A percentile compares a stretch with the other conserved stretches of the same genome.
These are phyloP conservation scores for Phialocephala sp. DNA, from an alignment of 2,329 filamentous ascomycete genomes.

Conservation along the genomic window DNA sequence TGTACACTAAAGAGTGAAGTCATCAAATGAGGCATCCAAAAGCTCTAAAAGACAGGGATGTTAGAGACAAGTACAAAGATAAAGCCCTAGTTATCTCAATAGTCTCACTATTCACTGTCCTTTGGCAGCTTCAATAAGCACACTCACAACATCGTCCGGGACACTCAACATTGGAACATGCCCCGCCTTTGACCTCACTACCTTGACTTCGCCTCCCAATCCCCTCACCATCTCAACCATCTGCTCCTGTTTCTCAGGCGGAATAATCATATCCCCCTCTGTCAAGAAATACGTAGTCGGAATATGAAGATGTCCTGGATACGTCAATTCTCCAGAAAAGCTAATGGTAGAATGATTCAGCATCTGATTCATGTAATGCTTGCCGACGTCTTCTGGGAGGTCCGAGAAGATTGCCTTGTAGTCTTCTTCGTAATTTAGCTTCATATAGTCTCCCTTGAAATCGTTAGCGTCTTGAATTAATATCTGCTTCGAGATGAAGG, in stretches of 20 bases:
- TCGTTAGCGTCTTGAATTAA: too few species aligned
- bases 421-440: constrained; percentile 3
- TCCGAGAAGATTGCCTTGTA: constrained; percentile 22
- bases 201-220: constrained; percentile 13
- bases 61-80: not conserved
- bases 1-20: too few species aligned
- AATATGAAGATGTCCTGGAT: constrained; percentile 19
- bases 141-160: constrained; percentile 12
- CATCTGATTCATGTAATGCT: constrained; percentile 15
- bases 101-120: not conserved
- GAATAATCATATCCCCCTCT: constrained; percentile 22
- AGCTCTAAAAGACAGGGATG: too few species aligned
- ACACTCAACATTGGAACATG: constrained; percentile 23
- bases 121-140: constrained; percentile 19
- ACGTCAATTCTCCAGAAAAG: constrained; percentile 17
- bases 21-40: too few species aligned
- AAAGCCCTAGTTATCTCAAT: not conserved
- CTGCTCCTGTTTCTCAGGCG: constrained; percentile 10
- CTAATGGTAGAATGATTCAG: constrained; percentile 15
- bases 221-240: constrained; percentile 15
- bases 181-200: constrained; percentile 2
- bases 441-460: constrained; percentile 15
- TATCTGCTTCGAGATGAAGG: too few species aligned
- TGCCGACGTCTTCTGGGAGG: constrained; percentile 12
- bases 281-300: constrained; percentile 19